phyloP scores from a whole-genome alignment of 2,329 filamentous ascomycete species.

The Xylaria sp. region DNA sequence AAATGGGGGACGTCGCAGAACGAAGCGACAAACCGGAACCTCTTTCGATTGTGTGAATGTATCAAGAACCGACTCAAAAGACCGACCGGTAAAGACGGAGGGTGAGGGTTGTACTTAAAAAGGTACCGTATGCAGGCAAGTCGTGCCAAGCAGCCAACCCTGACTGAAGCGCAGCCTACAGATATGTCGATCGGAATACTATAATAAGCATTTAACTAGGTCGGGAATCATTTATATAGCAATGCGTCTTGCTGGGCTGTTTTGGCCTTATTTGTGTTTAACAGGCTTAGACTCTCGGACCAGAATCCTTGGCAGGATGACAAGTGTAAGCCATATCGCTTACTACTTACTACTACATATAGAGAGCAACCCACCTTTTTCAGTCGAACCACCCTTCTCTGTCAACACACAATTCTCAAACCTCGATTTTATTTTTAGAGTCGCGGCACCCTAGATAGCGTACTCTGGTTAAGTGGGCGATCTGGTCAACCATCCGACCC shows the following conservation, averaged over 20 bases:
- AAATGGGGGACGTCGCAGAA: background rate
- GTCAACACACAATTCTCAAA: slow-evolving; percentile 26
- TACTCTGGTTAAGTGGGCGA: background rate
- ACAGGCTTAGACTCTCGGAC: slow-evolving; percentile 20
- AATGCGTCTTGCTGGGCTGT: slow-evolving; percentile 13
- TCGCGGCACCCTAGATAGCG: background rate
- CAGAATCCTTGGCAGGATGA: slow-evolving; percentile 35
- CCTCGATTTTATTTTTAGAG: slow-evolving; percentile 34
- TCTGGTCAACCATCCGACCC: slow-evolving; percentile 20
- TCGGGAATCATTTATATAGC: slow-evolving; percentile 18
- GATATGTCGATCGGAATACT: slow-evolving; percentile 32
- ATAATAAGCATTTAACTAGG: slow-evolving; percentile 30
- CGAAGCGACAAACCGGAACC: slow-evolving; percentile 13
- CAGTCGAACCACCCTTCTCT: slow-evolving; percentile 26
- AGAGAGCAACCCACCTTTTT: slow-evolving; percentile 19
- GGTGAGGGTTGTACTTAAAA: slow-evolving; percentile 35
- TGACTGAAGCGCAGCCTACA: background rate
- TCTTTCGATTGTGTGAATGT: slow-evolving; percentile 16
- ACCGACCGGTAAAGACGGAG: slow-evolving; percentile 6
- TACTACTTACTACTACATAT: slow-evolving; percentile 30
- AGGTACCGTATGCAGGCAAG: slow-evolving; percentile 8
- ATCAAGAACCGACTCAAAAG: slow-evolving; percentile 15
- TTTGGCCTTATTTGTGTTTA: slow-evolving; percentile 32
- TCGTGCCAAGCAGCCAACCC: slow-evolving; percentile 18
- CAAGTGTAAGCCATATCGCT: slow-evolving; percentile 36